A percentile compares a stretch with the other conserved stretches of the same genome.
Conservation (phyloP, 2,329 filamentous ascomycete genomes). For the Epicoccum nigrum region DNA sequence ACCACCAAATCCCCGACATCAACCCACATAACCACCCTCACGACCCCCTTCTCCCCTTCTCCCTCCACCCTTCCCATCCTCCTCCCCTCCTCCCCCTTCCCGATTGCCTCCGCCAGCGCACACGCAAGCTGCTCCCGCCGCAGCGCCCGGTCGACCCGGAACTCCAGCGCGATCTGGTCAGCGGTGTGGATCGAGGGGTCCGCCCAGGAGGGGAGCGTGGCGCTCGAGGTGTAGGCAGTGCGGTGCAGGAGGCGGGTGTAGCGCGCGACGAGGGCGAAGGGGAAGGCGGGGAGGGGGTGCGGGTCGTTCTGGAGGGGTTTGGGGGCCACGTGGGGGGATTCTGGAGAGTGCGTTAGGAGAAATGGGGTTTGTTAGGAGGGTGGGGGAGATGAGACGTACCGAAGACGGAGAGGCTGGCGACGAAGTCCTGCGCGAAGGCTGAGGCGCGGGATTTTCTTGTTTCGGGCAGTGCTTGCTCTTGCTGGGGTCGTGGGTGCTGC, state of each 20-base stretch:
- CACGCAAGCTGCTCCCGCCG: slow-evolving; percentile 7
- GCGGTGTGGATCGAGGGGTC: slow-evolving; percentile 13
- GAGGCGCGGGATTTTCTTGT: slow-evolving; percentile 4
- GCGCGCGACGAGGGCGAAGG: slow-evolving; percentile 8
- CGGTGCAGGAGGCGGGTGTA: slow-evolving; percentile 18
- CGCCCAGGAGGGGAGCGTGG: slow-evolving; percentile 16
- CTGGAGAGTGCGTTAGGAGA: neutral
- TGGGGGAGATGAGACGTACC: neutral
- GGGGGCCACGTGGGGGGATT: slow-evolving; percentile 2
- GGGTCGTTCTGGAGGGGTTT: neutral
- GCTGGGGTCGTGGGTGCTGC: neutral
- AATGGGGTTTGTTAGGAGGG: neutral
- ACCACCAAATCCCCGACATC: slow-evolving; percentile 20
- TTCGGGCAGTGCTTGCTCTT: neutral
- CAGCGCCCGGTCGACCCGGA: slow-evolving; percentile 8
- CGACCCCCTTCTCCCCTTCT: slow-evolving; percentile 4
- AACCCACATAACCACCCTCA: slow-evolving; percentile 20
- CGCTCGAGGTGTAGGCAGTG: slow-evolving; percentile 15
- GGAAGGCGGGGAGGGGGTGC: slow-evolving; percentile 1
- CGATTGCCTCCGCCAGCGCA: slow-evolving; percentile 18
- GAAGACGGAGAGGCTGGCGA: slow-evolving; percentile 3
- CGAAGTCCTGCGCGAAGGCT: slow-evolving; percentile 19
- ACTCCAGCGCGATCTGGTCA: slow-evolving; percentile 23
- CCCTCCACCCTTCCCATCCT: slow-evolving; percentile 24
- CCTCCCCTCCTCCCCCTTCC: slow-evolving; percentile 7